phyloP scores from a whole-genome alignment of 2,329 filamentous ascomycete genomes.

The Calonectria pauciramosa region DNA sequence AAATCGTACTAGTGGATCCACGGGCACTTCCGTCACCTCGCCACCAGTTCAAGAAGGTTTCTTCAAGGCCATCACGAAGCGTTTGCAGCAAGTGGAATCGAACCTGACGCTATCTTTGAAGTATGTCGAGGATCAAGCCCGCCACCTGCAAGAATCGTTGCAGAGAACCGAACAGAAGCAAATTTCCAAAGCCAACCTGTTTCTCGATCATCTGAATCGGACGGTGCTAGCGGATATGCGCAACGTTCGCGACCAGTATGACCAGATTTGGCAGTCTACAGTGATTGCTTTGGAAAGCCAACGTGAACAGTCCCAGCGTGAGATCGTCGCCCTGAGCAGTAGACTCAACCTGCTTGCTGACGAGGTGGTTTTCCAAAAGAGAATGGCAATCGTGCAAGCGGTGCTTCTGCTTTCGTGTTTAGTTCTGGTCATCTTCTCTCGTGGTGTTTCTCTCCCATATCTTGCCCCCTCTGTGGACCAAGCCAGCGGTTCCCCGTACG shows the following conservation, averaged over 20 bases:
- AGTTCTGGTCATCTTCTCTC: conserved; percentile 86
- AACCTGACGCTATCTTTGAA: conserved; percentile 94
- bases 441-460: conserved; percentile 59
- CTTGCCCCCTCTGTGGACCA: conserved; percentile 49
- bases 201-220: conserved; percentile 86
- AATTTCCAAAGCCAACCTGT: conserved; percentile 83
- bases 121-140: conserved; percentile 97
- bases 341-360: conserved; percentile 92
- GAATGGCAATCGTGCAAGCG: conserved; percentile 93
- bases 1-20: conserved; percentile 47
- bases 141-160: conserved; percentile 88
- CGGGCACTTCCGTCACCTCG: conserved; percentile 53
- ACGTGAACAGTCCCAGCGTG: conserved; percentile 84
- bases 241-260: conserved; percentile 86
- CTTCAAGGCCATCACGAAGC: conserved; percentile 96
- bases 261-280: conserved; percentile 96
- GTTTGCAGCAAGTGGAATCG: conserved; percentile 88
- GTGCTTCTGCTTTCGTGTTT: conserved; percentile 89
- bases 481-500: conserved; percentile 36
- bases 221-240: conserved; percentile 88
- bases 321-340: conserved; percentile 84
- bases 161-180: conserved; percentile 90
- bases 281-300: conserved; percentile 92
- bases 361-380: conserved; percentile 87
- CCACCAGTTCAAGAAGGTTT: conserved; percentile 97